Evolutionary conservation across 2,329 filamentous ascomycete species (phyloP).

Genomic region (Dryadomyces quercus-mongolicae): DNA sequence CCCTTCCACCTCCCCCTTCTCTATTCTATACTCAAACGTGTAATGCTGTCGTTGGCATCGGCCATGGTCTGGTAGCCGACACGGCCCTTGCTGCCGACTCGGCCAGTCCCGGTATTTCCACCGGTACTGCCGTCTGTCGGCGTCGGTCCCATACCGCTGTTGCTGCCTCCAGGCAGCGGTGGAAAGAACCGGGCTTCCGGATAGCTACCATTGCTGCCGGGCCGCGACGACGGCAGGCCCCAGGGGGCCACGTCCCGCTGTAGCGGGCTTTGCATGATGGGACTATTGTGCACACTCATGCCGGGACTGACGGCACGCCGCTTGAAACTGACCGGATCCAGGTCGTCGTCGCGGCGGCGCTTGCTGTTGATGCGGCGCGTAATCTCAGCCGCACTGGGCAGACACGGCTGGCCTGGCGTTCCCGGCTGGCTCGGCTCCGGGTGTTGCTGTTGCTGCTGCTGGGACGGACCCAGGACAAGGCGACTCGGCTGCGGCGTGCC

Average conservation of each 20-base stretch:
- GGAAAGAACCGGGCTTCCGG: slow-evolving; percentile 14
- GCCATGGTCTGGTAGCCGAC: slow-evolving; percentile 86
- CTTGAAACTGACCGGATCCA: slow-evolving; percentile 81
- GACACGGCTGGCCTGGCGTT: slow-evolving; percentile 20
- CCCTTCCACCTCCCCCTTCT: not conserved
- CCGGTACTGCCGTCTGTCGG: slow-evolving; percentile 21
- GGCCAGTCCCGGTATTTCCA: slow-evolving; percentile 14
- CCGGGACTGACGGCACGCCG: slow-evolving; percentile 83
- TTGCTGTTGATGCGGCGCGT: slow-evolving; percentile 69
- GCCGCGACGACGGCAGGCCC: slow-evolving; percentile 53
- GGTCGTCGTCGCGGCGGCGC: slow-evolving; percentile 69
- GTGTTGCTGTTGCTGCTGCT: not conserved
- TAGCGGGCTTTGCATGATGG: slow-evolving; percentile 72
- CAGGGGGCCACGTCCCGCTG: slow-evolving; percentile 59
- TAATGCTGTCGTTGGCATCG: slow-evolving; percentile 87
- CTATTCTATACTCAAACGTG: slow-evolving; percentile 94
- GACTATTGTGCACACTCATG: slow-evolving; percentile 82
- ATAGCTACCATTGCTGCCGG: slow-evolving; percentile 29
- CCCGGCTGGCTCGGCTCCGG: slow-evolving; percentile 16
- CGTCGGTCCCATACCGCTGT: slow-evolving; percentile 22
- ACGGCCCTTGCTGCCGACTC: slow-evolving; percentile 37
- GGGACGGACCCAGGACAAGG: not conserved
- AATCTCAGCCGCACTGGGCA: slow-evolving; percentile 59
- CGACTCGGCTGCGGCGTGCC: slow-evolving; percentile 25
- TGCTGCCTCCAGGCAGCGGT: slow-evolving; percentile 11